A percentile compares a stretch with the other conserved stretches of the same genome.
These are phyloP conservation scores for Byssochlamys sp. DNA, from an alignment of 2,329 filamentous ascomycete species.

Conservation along the genomic window DNA sequence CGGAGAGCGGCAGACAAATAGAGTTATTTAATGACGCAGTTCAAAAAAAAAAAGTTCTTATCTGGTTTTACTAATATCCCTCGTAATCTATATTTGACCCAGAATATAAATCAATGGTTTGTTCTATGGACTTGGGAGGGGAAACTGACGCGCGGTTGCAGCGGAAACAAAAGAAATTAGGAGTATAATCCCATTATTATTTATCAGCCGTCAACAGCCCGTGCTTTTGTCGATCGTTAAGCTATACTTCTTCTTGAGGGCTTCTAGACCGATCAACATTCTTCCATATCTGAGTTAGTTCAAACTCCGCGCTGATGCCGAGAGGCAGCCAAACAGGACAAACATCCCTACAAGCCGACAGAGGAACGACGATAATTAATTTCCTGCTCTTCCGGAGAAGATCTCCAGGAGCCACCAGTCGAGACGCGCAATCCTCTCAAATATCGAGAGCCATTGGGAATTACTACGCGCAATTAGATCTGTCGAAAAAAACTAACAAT, in stretches of 20 bases:
- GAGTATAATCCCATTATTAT: neutral
- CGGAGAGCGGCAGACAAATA: neutral
- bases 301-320: neutral
- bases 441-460: neutral
- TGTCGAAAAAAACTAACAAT: neutral
- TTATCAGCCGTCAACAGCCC: neutral
- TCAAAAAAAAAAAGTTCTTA: neutral
- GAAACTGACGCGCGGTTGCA: neutral
- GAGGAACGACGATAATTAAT: neutral
- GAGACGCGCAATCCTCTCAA: neutral
- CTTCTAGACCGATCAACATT: neutral
- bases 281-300: neutral
- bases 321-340: neutral
- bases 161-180: neutral
- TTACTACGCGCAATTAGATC: neutral
- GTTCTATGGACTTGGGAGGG: neutral
- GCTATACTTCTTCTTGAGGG: neutral
- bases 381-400: neutral
- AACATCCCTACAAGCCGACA: neutral
- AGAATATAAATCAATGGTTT: too few species aligned
- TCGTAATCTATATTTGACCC: too few species aligned
- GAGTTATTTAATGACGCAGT: neutral
- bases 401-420: neutral
- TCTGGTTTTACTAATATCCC: neutral
- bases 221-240: neutral